These are phyloP conservation scores for Coemansia sp. DNA, from an alignment of 192 early-diverging fungal genomes.

Conservation along the genomic window DNA sequence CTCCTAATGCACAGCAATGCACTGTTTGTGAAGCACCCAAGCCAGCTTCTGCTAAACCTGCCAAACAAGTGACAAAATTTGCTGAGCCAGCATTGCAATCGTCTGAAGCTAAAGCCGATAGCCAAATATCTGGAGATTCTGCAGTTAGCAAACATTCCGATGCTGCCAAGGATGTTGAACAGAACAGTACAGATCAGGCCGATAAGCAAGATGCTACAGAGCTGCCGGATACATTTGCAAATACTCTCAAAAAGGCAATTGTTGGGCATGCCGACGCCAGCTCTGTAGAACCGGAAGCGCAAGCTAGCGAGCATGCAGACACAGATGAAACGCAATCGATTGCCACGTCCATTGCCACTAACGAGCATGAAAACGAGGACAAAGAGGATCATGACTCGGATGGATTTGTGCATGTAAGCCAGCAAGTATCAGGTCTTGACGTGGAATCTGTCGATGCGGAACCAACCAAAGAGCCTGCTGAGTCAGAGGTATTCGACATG, in stretches of 20 bases:
- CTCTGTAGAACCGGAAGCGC: neutral
- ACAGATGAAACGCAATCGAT: neutral
- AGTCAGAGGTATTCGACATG: neutral
- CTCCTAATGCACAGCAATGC: slow-evolving; percentile 10
- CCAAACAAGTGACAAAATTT: neutral
- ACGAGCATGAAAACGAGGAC: neutral
- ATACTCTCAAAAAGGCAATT: slow-evolving; percentile 10
- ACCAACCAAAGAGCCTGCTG: neutral
- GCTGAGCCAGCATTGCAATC: too few relatives aligned
- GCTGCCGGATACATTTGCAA: slow-evolving; percentile 9
- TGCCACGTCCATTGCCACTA: slow-evolving; percentile 1
- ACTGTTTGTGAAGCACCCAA: slow-evolving; percentile 28
- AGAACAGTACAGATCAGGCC: neutral
- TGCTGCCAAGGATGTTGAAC: neutral
- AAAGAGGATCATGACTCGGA: slow-evolving; percentile 37
- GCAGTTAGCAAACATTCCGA: neutral
- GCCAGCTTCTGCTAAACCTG: slow-evolving; percentile 6
- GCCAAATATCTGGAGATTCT: neutral
- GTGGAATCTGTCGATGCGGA: slow-evolving; percentile 1
- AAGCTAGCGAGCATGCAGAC: neutral
- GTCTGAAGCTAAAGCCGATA: too few relatives aligned
- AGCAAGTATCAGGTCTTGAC: slow-evolving; percentile 17
- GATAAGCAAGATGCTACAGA: neutral
- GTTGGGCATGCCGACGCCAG: neutral
- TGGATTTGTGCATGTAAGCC: slow-evolving; percentile 44